Conservation (phyloP, 495 filamentous ascomycete genomes). For the Aspergillus carlsbadensis region DNA sequence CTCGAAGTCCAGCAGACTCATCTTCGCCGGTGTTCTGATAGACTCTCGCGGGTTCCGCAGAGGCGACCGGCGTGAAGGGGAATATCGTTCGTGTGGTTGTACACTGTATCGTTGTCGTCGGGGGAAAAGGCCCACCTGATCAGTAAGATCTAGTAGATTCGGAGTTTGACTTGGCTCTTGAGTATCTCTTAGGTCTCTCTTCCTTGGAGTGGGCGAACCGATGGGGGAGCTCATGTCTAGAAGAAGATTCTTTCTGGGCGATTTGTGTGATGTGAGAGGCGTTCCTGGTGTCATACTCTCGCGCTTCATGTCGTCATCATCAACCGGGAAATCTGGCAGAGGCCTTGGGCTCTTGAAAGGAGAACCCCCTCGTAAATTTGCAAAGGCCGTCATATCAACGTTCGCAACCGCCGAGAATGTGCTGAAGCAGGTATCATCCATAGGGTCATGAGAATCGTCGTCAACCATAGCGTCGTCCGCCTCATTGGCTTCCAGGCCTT, state of each 20-base stretch:
- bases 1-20: conserved; percentile 82
- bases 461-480: conserved; percentile 23
- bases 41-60: conserved; percentile 32
- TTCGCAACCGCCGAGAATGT: conserved; percentile 80
- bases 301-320: conserved; percentile 4
- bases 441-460: conserved; percentile 34
- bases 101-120: conserved; percentile 35
- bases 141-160: conserved; percentile 83
- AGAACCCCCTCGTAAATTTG: conserved; percentile 60
- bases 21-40: conserved; percentile 38
- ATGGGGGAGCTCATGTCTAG: conserved; percentile 40
- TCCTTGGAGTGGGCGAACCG: conserved; percentile 60
- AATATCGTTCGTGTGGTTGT: conserved; percentile 35
- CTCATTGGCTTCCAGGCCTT: conserved; percentile 20
- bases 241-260: conserved; percentile 31
- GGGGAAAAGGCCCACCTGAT: conserved; percentile 63
- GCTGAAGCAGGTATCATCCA: conserved; percentile 83
- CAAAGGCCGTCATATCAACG: conserved; percentile 79
- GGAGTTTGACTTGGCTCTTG: conserved; percentile 27
- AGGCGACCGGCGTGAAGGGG: conserved; percentile 46
- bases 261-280: conserved; percentile 34
- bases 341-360: conserved; percentile 47
- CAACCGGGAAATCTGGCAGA: conserved; percentile 30
- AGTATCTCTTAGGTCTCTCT: conserved; percentile 59
- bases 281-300: conserved; percentile 30